A percentile compares a stretch with the other conserved stretches of the same genome.
These are phyloP conservation scores for Lipomyces japonicus DNA, from an alignment of 805 yeast genomes.

Conservation along the genomic window DNA sequence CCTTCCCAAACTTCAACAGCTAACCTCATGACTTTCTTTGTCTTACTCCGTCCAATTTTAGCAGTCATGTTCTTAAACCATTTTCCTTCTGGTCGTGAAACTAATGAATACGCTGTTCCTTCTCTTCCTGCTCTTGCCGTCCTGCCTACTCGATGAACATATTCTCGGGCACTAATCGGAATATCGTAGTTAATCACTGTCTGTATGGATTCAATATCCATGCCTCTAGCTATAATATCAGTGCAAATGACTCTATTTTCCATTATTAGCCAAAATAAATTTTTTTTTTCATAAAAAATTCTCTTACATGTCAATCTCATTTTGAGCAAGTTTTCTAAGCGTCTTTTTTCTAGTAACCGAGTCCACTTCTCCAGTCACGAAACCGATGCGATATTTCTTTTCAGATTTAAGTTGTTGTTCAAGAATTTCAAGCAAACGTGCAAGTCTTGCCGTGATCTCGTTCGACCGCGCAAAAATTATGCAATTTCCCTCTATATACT, in stretches of 20 bases:
- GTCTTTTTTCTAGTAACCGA: conserved; percentile 50
- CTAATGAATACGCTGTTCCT: conserved; percentile 72
- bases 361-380: conserved; percentile 41
- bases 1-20: conserved; percentile 36
- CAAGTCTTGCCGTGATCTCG: conserved; percentile 79
- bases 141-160: conserved; percentile 94
- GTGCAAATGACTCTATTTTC: conserved; percentile 53
- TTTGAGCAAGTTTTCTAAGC: conserved; percentile 56
- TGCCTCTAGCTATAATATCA: conserved; percentile 94
- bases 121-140: conserved; percentile 86
- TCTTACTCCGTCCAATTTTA: conserved; percentile 28
- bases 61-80: conserved; percentile 37
- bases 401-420: conserved; percentile 30
- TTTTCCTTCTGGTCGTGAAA: conserved; percentile 75
- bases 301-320: conserved; percentile 47
- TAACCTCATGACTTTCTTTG: conserved; percentile 33
- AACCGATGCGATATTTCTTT: conserved; percentile 25
- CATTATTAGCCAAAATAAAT: conserved; percentile 1
- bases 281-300: not conserved
- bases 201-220: conserved; percentile 67
- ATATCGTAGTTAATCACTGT: conserved; percentile 86
- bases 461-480: conserved; percentile 71
- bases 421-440: conserved; percentile 54
- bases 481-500: conserved; percentile 42
- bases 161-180: conserved; percentile 84